phyloP scores from a whole-genome alignment of 2,329 filamentous ascomycete species.

The Plectosphaerella cucumerina region DNA sequence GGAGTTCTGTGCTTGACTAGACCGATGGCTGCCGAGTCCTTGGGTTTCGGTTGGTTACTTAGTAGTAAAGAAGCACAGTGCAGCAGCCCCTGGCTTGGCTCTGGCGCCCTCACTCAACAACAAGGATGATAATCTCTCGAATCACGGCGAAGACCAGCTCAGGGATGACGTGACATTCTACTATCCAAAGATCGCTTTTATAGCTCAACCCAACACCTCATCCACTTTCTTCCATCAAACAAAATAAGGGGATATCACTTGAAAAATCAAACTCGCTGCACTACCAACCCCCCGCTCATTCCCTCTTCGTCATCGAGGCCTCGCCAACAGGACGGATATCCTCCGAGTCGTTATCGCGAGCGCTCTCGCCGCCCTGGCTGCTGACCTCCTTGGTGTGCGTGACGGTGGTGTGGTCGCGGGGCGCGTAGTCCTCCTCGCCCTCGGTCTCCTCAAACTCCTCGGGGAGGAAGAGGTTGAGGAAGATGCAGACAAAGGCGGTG shows the following conservation, averaged over 20 bases:
- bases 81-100: too few species aligned
- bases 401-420: background rate
- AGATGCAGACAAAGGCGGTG: conserved; percentile 66
- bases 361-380: conserved; percentile 5
- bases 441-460: conserved; percentile 68
- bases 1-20: background rate
- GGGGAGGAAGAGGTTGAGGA: conserved; percentile 68
- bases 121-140: too few species aligned
- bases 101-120: too few species aligned
- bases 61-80: too few species aligned
- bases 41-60: too few species aligned
- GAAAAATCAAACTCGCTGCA: background rate
- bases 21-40: background rate
- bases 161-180: too few species aligned
- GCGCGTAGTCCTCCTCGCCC: conserved; percentile 3
- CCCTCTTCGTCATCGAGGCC: conserved; percentile 1
- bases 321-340: conserved; percentile 6
- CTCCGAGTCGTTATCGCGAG: conserved; percentile 10
- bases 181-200: background rate
- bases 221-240: too few species aligned
- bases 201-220: background rate
- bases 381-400: conserved; percentile 8
- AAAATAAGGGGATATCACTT: background rate
- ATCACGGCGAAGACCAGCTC: too few species aligned
- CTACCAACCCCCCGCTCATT: background rate